Conservation (phyloP, 169 alveolate species). For the Perkinsus marinus region DNA sequence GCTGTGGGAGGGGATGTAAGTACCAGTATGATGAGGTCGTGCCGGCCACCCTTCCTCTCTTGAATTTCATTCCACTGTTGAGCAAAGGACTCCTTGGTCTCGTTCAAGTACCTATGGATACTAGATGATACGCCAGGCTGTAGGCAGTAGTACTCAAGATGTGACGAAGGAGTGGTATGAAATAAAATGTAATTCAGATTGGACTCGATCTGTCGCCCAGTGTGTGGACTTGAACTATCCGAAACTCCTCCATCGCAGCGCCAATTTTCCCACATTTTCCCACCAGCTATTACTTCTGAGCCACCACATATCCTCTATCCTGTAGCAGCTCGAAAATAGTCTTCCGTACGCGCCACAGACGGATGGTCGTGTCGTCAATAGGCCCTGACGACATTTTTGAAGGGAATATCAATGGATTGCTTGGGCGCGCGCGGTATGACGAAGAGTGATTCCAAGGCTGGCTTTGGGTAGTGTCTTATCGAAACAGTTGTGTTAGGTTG, state of each 20-base stretch:
- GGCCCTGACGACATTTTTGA: neutral
- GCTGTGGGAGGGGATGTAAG: neutral
- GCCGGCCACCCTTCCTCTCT: neutral
- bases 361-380: slow-evolving; percentile 67
- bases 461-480: no score
- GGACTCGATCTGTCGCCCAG: no score
- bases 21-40: neutral
- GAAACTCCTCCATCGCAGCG: neutral
- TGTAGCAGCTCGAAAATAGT: slow-evolving; percentile 78
- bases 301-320: slow-evolving; percentile 72
- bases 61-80: neutral
- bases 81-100: neutral
- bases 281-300: slow-evolving; percentile 28
- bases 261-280: slow-evolving; percentile 39
- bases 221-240: no score
- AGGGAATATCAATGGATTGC: neutral
- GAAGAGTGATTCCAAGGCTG: neutral
- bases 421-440: neutral
- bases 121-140: no score
- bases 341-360: slow-evolving; percentile 67
- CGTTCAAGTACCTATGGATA: neutral
- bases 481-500: no score
- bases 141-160: no score
- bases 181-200: no score
- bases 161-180: no score